Evolutionary conservation across 805 yeast species (phyloP).

Genomic region (Clavispora asparagi): DNA sequence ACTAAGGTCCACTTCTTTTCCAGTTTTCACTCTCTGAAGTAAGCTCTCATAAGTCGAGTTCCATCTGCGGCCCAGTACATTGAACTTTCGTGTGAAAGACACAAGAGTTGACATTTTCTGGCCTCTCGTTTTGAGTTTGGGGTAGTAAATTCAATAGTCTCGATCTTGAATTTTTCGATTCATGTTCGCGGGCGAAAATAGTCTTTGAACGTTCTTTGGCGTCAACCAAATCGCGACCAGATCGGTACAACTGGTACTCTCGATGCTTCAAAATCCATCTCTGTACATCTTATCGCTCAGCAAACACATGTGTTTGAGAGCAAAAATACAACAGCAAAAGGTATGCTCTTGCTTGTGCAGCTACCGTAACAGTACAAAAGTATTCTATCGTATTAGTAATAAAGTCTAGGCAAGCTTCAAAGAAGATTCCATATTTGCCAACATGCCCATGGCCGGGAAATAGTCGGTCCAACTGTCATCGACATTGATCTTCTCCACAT

Average conservation of each 20-base stretch:
- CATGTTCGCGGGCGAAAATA: background rate
- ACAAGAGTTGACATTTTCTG: background rate
- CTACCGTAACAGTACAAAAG: background rate
- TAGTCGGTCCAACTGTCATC: conserved; percentile 44
- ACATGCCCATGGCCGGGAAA: conserved; percentile 47
- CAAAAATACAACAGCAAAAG: too few species aligned
- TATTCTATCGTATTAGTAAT: too few species aligned
- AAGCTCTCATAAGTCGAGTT: background rate
- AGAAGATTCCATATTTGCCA: conserved; percentile 40
- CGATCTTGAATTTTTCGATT: background rate
- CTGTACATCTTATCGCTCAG: too few species aligned
- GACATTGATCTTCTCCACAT: conserved; percentile 38
- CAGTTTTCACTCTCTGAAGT: background rate
- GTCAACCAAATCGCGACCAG: background rate
- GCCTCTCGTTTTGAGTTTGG: too few species aligned
- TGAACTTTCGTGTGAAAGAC: background rate
- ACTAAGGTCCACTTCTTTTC: background rate
- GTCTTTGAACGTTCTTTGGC: background rate
- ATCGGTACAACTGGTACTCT: too few species aligned
- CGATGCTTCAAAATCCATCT: too few species aligned
- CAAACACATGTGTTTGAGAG: too few species aligned
- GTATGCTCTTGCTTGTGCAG: too few species aligned
- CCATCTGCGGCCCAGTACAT: background rate
- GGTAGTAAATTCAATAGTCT: background rate
- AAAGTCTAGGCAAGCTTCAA: conserved; percentile 1